Evolutionary conservation across 164 flowering plant species (phyloP).

Genomic region (Platanus orientalis): DNA sequence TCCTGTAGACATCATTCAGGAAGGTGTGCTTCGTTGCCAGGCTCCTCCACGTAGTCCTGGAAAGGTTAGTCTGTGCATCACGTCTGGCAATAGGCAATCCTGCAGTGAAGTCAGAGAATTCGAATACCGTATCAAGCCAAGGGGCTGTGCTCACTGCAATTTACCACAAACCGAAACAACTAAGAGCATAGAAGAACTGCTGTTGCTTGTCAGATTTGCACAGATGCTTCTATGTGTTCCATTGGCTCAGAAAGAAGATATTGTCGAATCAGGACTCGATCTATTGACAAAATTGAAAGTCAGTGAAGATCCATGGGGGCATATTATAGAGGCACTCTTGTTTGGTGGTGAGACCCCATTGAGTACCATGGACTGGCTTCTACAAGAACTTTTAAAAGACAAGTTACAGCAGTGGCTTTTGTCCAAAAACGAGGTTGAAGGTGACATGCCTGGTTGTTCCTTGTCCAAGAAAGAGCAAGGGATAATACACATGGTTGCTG

Average conservation of each 20-base stretch:
- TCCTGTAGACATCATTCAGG: slow-evolving; percentile 69
- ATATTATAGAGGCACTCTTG: slow-evolving; percentile 52
- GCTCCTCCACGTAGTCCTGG: slow-evolving; percentile 74
- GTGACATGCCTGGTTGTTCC: slow-evolving; percentile 29
- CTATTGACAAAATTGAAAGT: slow-evolving; percentile 23
- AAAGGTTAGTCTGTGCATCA: slow-evolving; percentile 70
- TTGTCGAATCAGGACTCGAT: slow-evolving; percentile 25
- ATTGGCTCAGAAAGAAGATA: slow-evolving; percentile 27
- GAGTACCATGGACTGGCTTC: slow-evolving; percentile 54
- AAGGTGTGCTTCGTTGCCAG: slow-evolving; percentile 74
- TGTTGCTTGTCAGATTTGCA: slow-evolving; percentile 61
- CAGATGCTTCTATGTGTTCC: slow-evolving; percentile 64
- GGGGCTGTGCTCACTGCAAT: slow-evolving; percentile 18
- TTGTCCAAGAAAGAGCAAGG: slow-evolving; percentile 94
- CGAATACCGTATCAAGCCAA: slow-evolving; percentile 55
- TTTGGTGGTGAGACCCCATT: slow-evolving; percentile 52
- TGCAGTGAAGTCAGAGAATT: slow-evolving; percentile 94
- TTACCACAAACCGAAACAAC: slow-evolving; percentile 26
- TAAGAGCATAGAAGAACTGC: slow-evolving; percentile 57
- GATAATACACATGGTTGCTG: slow-evolving; percentile 83
- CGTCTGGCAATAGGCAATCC: slow-evolving; percentile 69
- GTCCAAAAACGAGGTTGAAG: slow-evolving; percentile 24
- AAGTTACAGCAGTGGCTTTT: slow-evolving; percentile 73
- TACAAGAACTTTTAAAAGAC: slow-evolving; percentile 74
- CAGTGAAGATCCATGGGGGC: slow-evolving; percentile 55